Conservation (phyloP, 108 stramenopile species). For the Cyclotella baltica region DNA sequence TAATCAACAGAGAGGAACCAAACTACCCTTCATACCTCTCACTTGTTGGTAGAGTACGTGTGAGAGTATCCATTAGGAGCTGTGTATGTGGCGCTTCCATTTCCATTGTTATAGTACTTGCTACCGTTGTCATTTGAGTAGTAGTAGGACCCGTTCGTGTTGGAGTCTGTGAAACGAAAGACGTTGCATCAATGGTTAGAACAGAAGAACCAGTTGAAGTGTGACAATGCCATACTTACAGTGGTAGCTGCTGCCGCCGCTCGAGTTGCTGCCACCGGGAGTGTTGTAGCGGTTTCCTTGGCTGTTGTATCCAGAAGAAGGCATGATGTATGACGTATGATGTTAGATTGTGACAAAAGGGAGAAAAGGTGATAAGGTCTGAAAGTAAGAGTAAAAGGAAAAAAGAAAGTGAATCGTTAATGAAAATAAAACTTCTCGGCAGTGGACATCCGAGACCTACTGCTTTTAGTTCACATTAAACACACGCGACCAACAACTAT, state of each 20-base stretch:
- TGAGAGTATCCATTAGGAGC: conserved; percentile 60
- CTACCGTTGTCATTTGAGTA: conserved; percentile 88
- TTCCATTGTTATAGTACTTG: conserved; percentile 82
- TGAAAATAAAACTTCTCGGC: too few relatives aligned
- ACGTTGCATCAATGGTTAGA: background rate
- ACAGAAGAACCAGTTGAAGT: background rate
- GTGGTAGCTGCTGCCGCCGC: conserved; percentile 71
- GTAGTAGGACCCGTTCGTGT: conserved; percentile 84
- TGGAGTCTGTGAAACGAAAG: conserved; percentile 66
- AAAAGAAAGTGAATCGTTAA: too few relatives aligned
- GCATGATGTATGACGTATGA: too few relatives aligned
- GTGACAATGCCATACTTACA: conserved; percentile 80
- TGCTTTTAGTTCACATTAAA: too few relatives aligned
- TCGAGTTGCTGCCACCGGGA: conserved; percentile 84
- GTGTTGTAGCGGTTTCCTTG: conserved; percentile 89
- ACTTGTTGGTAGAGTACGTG: conserved; percentile 47
- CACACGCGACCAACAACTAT: too few relatives aligned
- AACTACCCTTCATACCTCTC: too few relatives aligned
- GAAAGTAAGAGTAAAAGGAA: too few relatives aligned
- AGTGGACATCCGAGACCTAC: too few relatives aligned
- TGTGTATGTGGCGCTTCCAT: conserved; percentile 73
- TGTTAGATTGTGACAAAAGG: too few relatives aligned
- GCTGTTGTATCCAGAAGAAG: conserved; percentile 77
- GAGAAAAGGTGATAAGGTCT: too few relatives aligned
- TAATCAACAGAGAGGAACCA: too few relatives aligned